Base-by-base conservation (phyloP, 306 rosid species). In the Sicyos baderoa region DNA sequence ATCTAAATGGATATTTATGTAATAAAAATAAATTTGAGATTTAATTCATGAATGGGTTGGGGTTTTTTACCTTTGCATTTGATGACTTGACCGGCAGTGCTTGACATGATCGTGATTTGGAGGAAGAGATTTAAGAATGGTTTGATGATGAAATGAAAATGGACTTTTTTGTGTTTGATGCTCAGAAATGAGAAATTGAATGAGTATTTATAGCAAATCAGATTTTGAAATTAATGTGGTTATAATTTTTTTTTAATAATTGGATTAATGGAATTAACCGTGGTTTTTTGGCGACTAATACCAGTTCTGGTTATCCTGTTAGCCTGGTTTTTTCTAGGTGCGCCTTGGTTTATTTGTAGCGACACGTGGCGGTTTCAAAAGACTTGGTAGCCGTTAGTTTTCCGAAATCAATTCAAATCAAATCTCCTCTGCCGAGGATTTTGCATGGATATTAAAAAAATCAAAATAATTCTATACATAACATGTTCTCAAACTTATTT, bases 11-110 rank as follows among this genome's bases (percentile, higher is more conserved):
- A n/a, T n/a, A n/a, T n/a, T n/a, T n/a, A n/a, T n/a, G n/a, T n/a
- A n/a, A n/a, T n/a, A n/a, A n/a, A n/a, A n/a, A n/a, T n/a, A n/a
- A n/a, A n/a, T n/a, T n/a, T n/a, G n/a, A n/a, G n/a, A n/a, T n/a
- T n/a, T n/a, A n/a, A n/a, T n/a, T n/a, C n/a, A n/a, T n/a, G n/a
- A n/a, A n/a, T n/a, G 29, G 7, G 32, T 62, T 62, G 21, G 15
- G 7, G 32, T 37, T 62, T 12, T 8, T 50, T 0, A 86, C 95
- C 96, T 79, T 29, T 86, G 86, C 96, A 89, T 71, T 83, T 89
- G 79, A 89, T 89, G 74, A 84, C 84, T 49, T 81, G 83, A 42
- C 85, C 96, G 12, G 23, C 74, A 3, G 95, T 82, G 72, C 42
- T 78, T n/a, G 85, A 69, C 91, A 88, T 88, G 54, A 57, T 15